Evolutionary conservation across 225 moss, liverwort and hornwort genomes (phyloP).

Genomic region (Neckera pumila): DNA sequence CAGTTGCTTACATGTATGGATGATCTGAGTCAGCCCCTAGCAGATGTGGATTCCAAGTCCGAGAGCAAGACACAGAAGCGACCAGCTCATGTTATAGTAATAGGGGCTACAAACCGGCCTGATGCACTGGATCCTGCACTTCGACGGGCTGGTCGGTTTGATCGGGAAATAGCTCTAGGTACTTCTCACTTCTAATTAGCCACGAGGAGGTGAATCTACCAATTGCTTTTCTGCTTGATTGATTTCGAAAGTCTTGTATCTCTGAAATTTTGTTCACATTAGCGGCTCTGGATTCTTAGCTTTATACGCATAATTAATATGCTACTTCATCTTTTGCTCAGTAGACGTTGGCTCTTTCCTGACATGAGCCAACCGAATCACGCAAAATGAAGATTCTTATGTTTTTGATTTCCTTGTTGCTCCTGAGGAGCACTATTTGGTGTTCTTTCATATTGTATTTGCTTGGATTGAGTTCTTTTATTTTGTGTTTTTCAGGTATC

Average conservation of each 20-base stretch:
- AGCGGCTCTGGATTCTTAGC: background rate
- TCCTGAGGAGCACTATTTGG: background rate
- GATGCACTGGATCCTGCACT: constrained; percentile 91
- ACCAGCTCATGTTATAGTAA: constrained; percentile 84
- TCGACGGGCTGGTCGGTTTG: constrained; percentile 92
- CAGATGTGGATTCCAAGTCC: constrained; percentile 33
- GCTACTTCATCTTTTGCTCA: background rate
- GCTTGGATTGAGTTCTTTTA: background rate
- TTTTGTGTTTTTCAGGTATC: constrained; percentile 44
- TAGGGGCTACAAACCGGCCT: constrained; percentile 97
- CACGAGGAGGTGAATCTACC: background rate
- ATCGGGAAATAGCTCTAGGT: constrained; percentile 91
- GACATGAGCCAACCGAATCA: background rate
- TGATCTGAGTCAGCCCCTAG: constrained; percentile 72
- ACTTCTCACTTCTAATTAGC: background rate
- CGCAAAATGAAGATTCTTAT: background rate
- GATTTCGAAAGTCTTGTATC: background rate
- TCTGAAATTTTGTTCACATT: background rate
- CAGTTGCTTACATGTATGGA: constrained; percentile 98
- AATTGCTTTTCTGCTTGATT: background rate
- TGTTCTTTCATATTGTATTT: background rate
- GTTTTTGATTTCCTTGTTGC: background rate
- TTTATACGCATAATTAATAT: background rate
- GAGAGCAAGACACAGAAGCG: constrained; percentile 19
- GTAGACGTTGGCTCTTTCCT: background rate